Evolutionary conservation across 176 grass and related monocot species (phyloP).

Genomic region (Rhynchospora tenuis): DNA sequence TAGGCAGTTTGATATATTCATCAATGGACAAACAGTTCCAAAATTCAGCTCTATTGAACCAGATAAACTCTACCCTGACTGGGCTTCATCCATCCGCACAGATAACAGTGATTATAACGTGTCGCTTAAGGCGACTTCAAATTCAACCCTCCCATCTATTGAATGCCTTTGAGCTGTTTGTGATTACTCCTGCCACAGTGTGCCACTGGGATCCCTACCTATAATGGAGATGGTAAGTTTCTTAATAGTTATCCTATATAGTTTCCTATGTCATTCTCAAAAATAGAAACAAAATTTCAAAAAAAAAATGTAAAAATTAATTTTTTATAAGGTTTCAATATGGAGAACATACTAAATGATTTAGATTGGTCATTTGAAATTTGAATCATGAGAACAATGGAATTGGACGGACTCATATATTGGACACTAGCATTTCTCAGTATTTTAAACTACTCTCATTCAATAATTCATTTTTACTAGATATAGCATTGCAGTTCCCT

Average conservation of each 20-base stretch:
- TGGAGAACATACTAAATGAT: too few species aligned
- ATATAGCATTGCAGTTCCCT: too few species aligned
- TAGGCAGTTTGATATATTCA: neutral
- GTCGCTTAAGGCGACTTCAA: constrained; percentile 7
- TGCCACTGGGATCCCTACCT: neutral
- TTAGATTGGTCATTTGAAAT: too few species aligned
- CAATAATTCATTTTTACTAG: too few species aligned
- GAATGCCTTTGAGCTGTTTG: constrained; percentile 31
- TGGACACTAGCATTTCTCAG: too few species aligned
- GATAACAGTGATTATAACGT: neutral
- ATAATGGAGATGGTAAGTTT: constrained; percentile 32
- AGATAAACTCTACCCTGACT: neutral
- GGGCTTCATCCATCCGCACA: neutral
- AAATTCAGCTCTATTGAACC: neutral
- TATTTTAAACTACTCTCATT: too few species aligned
- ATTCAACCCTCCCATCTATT: constrained; percentile 41
- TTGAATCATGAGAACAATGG: too few species aligned
- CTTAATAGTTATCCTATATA: neutral
- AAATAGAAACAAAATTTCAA: too few species aligned
- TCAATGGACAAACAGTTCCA: neutral
- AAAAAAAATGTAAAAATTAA: too few species aligned
- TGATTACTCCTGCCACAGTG: neutral
- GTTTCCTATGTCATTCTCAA: neutral
- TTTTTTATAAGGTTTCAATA: too few species aligned
- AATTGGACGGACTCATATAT: too few species aligned